Conservation (phyloP, 208 protist species). For the Strigomonas culicis region DNA sequence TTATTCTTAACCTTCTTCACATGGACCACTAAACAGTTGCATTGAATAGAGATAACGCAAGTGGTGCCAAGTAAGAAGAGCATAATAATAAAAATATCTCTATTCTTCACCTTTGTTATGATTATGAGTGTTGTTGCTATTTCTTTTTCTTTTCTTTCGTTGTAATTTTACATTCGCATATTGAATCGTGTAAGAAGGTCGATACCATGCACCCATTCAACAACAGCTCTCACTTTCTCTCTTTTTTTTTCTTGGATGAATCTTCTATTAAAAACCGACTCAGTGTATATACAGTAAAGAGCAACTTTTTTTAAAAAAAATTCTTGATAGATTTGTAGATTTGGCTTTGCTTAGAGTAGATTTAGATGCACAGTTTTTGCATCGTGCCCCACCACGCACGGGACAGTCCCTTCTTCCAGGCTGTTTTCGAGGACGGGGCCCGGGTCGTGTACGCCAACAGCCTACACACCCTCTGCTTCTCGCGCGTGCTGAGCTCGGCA, state of each 20-base stretch:
- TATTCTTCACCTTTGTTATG: conserved; percentile 22
- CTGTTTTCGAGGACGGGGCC: conserved; percentile 69
- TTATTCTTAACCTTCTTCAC: neutral
- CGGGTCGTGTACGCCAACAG: conserved; percentile 39
- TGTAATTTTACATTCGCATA: neutral
- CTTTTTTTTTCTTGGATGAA: neutral
- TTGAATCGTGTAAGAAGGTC: neutral
- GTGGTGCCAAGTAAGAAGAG: no score
- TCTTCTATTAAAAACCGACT: neutral
- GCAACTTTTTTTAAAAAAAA: neutral
- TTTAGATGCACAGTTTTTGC: conserved; percentile 55
- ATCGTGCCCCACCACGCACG: conserved; percentile 67
- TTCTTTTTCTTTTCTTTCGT: conserved; percentile 16
- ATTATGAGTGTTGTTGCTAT: no score
- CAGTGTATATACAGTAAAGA: neutral
- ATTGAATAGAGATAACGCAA: no score
- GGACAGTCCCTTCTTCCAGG: conserved; percentile 60
- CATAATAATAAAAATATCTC: neutral
- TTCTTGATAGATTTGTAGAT: neutral
- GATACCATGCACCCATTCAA: neutral
- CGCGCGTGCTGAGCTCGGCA: conserved; percentile 56
- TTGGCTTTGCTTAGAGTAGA: neutral
- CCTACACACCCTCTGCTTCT: conserved; percentile 38
- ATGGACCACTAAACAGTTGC: no score
- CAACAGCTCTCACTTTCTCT: conserved; percentile 1